Base-by-base conservation (phyloP, 2,329 filamentous ascomycete species). In the Calonectria montana region DNA sequence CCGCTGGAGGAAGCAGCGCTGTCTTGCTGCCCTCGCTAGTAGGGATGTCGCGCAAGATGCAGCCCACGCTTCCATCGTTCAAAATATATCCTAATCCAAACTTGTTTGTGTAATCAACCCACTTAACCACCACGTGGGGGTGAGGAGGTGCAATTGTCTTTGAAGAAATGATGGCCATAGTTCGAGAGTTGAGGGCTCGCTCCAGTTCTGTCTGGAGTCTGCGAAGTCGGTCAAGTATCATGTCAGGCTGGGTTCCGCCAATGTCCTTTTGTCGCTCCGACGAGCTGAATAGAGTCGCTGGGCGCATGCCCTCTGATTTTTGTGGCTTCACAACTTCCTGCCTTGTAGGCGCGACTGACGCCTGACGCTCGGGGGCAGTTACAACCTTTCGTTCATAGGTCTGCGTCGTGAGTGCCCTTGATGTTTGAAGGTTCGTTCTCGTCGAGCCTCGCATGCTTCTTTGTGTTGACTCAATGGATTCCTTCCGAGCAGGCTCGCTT, bases 91-190 rank as follows among this genome's bases (percentile, higher is more conserved):
- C 94, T 18, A 97, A 88, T 15, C 94, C 94, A 81, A 95, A 95
- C 81, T 95, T 95, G 83, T 95, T 94, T 71, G 94, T 95, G 82
- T 97, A 97, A 81, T 97, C 94, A 8, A 97, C 94, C 94, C 94
- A 97, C 80, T 96, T 95, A 13, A 93, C 90, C 15, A 93, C 91
- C 53, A 93, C 89, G 80, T 91, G 84, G 80, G 93, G 88, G 80
- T 92, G 82, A 73, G 91, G 80, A 80, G 88, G 85, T 67, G 88
- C 82, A 73, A 87, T 83, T 70, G 88, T 85, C 83, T 90, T 88
- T 12, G 88, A 85, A 0, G 87, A 88, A 61, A 91, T 84, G 66
- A 91, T 86, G 23, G 91, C 91, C 87, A 91, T 91, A 1, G 90
- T 87, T 78, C 91, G 87, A 45, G 91, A 86, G 76, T 92, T 92